Evolutionary conservation across 345 rosid genomes (phyloP).

Genomic region (Zanthoxylum bungeanum): DNA sequence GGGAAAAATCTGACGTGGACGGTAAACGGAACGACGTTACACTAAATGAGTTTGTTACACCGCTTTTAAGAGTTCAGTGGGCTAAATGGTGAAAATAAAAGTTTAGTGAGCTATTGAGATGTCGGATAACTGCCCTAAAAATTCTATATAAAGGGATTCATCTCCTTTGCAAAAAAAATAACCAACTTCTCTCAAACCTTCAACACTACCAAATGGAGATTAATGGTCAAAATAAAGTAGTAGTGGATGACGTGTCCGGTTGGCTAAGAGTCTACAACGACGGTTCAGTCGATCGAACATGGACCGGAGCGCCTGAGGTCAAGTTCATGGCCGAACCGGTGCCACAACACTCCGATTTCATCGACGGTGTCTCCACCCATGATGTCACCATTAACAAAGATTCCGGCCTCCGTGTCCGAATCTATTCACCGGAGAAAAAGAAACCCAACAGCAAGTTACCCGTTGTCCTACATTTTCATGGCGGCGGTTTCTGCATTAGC

Average conservation of each 20-base stretch:
- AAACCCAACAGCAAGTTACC: conserved; percentile 32
- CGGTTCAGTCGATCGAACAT: conserved; percentile 57
- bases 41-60: no score
- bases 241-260: conserved; percentile 60
- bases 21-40: no score
- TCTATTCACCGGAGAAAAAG: conserved; percentile 46
- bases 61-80: no score
- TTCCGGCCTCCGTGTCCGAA: conserved; percentile 37
- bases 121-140: no score
- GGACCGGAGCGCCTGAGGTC: conserved; percentile 61
- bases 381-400: conserved; percentile 36
- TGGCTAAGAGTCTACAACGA: conserved; percentile 57
- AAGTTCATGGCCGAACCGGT: conserved; percentile 59
- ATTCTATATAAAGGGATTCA: no score
- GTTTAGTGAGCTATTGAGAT: no score
- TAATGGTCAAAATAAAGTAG: conserved; percentile 15
- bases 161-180: not conserved
- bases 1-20: no score
- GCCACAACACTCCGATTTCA: conserved; percentile 42
- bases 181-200: no score
- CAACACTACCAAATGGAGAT: conserved; percentile 23
- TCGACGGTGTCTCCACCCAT: conserved; percentile 42
- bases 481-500: conserved; percentile 51
- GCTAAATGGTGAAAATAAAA: no score
- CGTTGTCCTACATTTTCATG: conserved; percentile 45